These are phyloP conservation scores for Penicillium malachiteum DNA, from an alignment of 495 filamentous ascomycete species.

Conservation along the genomic window DNA sequence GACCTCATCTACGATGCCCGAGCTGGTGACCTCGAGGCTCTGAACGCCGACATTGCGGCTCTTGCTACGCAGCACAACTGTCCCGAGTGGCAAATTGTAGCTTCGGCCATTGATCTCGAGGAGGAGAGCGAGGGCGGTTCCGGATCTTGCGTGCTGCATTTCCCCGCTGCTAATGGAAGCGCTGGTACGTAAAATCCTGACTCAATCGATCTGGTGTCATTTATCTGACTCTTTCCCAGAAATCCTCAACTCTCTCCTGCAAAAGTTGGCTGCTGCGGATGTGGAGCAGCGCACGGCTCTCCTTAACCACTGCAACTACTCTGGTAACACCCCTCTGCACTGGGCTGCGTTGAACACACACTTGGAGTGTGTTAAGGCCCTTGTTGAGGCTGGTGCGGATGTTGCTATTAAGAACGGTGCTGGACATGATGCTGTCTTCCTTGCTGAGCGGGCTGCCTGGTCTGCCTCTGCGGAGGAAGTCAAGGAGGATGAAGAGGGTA, in stretches of 20 bases:
- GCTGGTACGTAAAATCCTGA: conserved; percentile 49
- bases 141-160: conserved; percentile 66
- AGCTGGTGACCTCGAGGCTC: conserved; percentile 67
- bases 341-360: conserved; percentile 92
- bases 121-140: conserved; percentile 61
- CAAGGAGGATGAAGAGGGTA: conserved; percentile 18
- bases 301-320: conserved; percentile 68
- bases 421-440: conserved; percentile 81
- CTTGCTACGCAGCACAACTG: conserved; percentile 55
- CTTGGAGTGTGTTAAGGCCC: conserved; percentile 70
- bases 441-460: conserved; percentile 69
- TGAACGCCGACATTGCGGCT: conserved; percentile 57
- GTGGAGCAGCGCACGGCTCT: conserved; percentile 32
- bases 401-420: conserved; percentile 71
- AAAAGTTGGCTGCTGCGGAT: conserved; percentile 33
- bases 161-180: conserved; percentile 87
- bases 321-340: conserved; percentile 86
- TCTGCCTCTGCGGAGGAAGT: conserved; percentile 26
- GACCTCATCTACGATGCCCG: conserved; percentile 86
- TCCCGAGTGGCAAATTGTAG: conserved; percentile 56
- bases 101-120: conserved; percentile 63
- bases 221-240: conserved; percentile 27
- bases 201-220: background rate
- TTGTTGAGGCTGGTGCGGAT: conserved; percentile 73
- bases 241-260: conserved; percentile 50